A percentile compares a stretch with the other conserved stretches of the same genome.
Evolutionary conservation across 345 rosid genomes (phyloP).

Genomic region (Salix udensis): DNA sequence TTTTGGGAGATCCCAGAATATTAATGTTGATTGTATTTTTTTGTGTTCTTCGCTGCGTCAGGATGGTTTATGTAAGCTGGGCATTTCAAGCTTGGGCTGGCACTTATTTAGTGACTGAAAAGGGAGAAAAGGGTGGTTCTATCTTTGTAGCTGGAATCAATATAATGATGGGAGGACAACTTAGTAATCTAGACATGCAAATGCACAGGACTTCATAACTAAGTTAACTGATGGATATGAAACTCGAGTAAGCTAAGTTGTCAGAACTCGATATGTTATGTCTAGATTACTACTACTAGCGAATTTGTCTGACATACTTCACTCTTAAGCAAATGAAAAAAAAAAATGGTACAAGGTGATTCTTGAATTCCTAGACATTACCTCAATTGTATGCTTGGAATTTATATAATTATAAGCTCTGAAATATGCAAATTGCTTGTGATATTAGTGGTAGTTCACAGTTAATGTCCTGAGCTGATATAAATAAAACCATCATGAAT

Average conservation of each 20-base stretch:
- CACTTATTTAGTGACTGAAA: conserved; percentile 51
- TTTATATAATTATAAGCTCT: too few species aligned
- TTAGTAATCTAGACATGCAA: too few species aligned
- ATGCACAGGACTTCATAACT: conserved; percentile 63
- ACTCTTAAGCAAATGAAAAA: not conserved
- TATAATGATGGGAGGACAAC: conserved; percentile 62
- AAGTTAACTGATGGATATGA: conserved; percentile 65
- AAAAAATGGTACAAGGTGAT: not conserved
- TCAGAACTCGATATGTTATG: not conserved
- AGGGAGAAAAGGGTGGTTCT: conserved; percentile 54
- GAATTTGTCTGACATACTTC: not conserved
- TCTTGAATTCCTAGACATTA: not conserved
- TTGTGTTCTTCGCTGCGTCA: too few species aligned
- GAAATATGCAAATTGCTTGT: not conserved
- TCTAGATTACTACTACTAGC: too few species aligned
- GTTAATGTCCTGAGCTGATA: not conserved
- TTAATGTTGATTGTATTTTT: too few species aligned
- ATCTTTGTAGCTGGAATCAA: conserved; percentile 57
- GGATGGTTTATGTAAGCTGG: conserved; percentile 50
- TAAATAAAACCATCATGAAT: not conserved
- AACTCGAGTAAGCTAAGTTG: conserved; percentile 38
- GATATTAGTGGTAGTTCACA: too few species aligned
- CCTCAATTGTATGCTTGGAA: not conserved
- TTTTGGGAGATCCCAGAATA: too few species aligned
- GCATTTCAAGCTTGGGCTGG: conserved; percentile 66